A percentile compares a stretch with the other conserved stretches of the same genome.
phyloP scores from a whole-genome alignment of 164 flowering plant species.

The Echeveria elegans region DNA sequence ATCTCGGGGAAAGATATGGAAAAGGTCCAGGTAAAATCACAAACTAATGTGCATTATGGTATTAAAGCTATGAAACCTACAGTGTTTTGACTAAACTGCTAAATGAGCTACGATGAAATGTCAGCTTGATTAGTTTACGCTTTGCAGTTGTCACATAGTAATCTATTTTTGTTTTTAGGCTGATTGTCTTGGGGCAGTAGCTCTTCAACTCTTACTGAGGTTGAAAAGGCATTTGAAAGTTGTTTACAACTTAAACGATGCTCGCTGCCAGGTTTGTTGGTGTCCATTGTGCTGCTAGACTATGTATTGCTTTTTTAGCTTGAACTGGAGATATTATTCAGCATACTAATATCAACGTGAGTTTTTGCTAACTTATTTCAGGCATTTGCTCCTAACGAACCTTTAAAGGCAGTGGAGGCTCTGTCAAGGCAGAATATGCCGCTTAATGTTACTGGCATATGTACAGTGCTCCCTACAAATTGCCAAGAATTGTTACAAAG shows the following conservation, averaged over 20 bases:
- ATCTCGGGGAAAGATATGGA: slow-evolving; percentile 14
- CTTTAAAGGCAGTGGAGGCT: slow-evolving; percentile 62
- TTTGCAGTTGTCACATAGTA: neutral
- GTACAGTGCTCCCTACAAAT: slow-evolving; percentile 36
- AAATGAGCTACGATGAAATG: neutral
- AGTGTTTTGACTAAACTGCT: neutral
- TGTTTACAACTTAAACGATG: slow-evolving; percentile 67
- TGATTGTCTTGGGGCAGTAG: slow-evolving; percentile 64
- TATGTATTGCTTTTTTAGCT: neutral
- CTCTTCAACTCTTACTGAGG: slow-evolving; percentile 79
- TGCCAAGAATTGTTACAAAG: slow-evolving; percentile 49
- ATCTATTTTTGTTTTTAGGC: slow-evolving; percentile 37
- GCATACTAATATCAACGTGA: neutral
- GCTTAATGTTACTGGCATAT: slow-evolving; percentile 41
- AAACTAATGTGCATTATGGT: neutral
- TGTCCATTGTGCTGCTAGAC: slow-evolving; percentile 1
- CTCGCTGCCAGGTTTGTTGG: slow-evolving; percentile 71
- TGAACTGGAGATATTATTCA: neutral
- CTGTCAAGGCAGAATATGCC: slow-evolving; percentile 70
- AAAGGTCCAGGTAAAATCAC: slow-evolving; percentile 16
- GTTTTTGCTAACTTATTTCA: slow-evolving; percentile 16
- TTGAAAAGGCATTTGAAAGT: slow-evolving; percentile 85
- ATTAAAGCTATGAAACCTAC: neutral
- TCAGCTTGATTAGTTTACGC: neutral
- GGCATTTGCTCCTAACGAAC: slow-evolving; percentile 82